Base-by-base conservation (phyloP, 208 protist species). In the Leishmania guyanensis region DNA sequence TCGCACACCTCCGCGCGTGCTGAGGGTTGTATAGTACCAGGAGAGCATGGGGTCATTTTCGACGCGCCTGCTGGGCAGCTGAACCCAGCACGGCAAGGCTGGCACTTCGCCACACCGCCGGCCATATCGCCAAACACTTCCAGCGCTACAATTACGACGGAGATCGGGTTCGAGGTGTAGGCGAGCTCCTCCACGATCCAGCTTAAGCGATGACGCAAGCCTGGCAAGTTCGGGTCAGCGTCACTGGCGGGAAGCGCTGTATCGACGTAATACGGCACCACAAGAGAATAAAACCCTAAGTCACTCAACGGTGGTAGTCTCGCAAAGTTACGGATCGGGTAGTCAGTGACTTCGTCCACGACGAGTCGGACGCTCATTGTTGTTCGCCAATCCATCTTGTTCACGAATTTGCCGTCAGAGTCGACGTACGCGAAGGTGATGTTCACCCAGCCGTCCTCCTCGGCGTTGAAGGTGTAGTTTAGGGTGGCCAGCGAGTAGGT, bases 71-170 rank as follows among this genome's bases (percentile, higher is more conserved):
- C 26, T 3, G 66, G 16, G 46, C 82, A 85, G 14, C 56, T 54
- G 29, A 54, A 73, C 6, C 77, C 82, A 33, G 72, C 29, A 8
- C 56, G 82, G 77, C 82, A 85, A 17, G 58, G 53, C 26, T 75
- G 53, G 36, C 82, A 85, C 29, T 0, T 22, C 20, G 36, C 20
- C 5, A 60, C 77, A 3, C 75, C 82, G 36, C 82, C 82, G 0
- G 39, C 26, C 1, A 66, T 1, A 60, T 85, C 82, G 46, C 82
- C 82, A 39, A 29, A 68, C 66, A 85, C 77, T n/a, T 69, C 68
- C 22, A 85, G 53, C 46, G 51, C 53, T 33, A 69, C 72, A 10
- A 81, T 36, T 0, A 82, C 64, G 14, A 80, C 36, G 0, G 51
- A 51, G 20, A 46, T 43, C 9, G 80, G 14, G 17, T 39, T 46